These are phyloP conservation scores for Dipteronia dyeriana DNA, from an alignment of 345 rosid species.

Conservation along the genomic window DNA sequence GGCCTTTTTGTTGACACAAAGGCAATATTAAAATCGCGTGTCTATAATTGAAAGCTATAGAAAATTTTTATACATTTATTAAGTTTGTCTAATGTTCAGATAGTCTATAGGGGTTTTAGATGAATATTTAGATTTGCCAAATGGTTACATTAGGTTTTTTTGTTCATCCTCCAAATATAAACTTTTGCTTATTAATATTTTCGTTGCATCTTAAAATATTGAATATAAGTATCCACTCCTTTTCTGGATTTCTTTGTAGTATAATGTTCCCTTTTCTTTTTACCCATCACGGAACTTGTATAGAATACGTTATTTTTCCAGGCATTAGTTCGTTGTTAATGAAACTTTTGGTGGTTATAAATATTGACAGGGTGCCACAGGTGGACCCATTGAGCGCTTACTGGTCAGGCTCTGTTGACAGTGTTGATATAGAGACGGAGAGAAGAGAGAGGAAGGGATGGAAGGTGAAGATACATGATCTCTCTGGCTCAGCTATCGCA, in stretches of 20 bases:
- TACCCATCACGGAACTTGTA: conserved; percentile 3
- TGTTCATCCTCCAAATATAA: neutral
- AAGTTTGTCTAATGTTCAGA: neutral
- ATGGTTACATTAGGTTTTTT: neutral
- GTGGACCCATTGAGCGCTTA: conserved; percentile 65
- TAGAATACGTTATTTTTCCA: conserved; percentile 11
- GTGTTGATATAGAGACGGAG: conserved; percentile 57
- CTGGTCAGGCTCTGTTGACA: conserved; percentile 59
- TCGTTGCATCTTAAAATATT: neutral
- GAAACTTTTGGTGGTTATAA: conserved; percentile 31
- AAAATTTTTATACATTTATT: neutral
- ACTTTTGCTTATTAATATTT: neutral
- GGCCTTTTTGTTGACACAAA: conserved; percentile 6
- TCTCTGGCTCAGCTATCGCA: conserved; percentile 94
- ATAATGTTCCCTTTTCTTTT: neutral
- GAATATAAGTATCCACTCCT: neutral
- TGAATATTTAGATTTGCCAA: neutral
- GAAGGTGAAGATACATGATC: conserved; percentile 98
- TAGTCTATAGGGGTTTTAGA: neutral
- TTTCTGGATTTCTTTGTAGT: neutral
- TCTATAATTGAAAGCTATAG: neutral
- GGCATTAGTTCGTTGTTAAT: conserved; percentile 27
- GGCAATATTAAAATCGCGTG: neutral
- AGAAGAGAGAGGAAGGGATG: conserved; percentile 95
- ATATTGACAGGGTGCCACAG: conserved; percentile 62